Conservation (phyloP, 2,329 filamentous ascomycete genomes). For the Huntiella savannae region DNA sequence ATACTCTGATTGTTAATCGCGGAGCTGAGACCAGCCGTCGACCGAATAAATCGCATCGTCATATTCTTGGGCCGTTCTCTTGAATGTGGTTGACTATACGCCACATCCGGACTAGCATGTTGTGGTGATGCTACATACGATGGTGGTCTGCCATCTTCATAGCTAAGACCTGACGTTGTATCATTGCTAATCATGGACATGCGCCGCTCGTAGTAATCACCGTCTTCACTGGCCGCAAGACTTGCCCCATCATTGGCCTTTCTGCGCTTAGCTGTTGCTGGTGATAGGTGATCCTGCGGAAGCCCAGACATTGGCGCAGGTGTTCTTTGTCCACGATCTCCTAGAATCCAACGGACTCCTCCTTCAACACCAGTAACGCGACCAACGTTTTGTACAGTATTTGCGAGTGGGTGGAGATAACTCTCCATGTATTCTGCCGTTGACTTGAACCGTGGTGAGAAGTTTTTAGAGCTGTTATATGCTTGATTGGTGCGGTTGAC, state of each 20-base stretch:
- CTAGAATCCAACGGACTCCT: slow-evolving; percentile 68
- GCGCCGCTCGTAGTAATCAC: slow-evolving; percentile 16
- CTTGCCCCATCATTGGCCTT: slow-evolving; percentile 28
- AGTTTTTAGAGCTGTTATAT: slow-evolving; percentile 76
- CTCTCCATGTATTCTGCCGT: slow-evolving; percentile 81
- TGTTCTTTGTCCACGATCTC: slow-evolving; percentile 32
- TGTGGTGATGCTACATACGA: slow-evolving; percentile 14
- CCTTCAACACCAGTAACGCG: slow-evolving; percentile 75
- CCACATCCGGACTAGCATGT: slow-evolving; percentile 16
- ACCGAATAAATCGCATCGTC: slow-evolving; percentile 51
- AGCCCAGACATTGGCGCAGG: slow-evolving; percentile 18
- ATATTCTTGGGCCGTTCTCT: slow-evolving; percentile 4
- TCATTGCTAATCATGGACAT: slow-evolving; percentile 9
- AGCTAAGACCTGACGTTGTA: slow-evolving; percentile 4
- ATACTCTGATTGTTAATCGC: slow-evolving; percentile 83
- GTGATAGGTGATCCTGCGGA: slow-evolving; percentile 17
- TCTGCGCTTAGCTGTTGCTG: slow-evolving; percentile 36
- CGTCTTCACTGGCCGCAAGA: slow-evolving; percentile 10
- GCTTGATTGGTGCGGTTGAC: slow-evolving; percentile 71
- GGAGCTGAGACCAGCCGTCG: slow-evolving; percentile 75
- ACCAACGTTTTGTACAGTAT: slow-evolving; percentile 67
- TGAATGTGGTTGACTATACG: slow-evolving; percentile 4
- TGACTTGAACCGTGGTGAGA: slow-evolving; percentile 75
- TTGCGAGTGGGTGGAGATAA: slow-evolving; percentile 69
- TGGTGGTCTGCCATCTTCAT: slow-evolving; percentile 4